Percentiles rank a stretch among this genome's conserved stretches.
Conservation (phyloP, 768 basidiomycete genomes). For the Galerina marginata region DNA sequence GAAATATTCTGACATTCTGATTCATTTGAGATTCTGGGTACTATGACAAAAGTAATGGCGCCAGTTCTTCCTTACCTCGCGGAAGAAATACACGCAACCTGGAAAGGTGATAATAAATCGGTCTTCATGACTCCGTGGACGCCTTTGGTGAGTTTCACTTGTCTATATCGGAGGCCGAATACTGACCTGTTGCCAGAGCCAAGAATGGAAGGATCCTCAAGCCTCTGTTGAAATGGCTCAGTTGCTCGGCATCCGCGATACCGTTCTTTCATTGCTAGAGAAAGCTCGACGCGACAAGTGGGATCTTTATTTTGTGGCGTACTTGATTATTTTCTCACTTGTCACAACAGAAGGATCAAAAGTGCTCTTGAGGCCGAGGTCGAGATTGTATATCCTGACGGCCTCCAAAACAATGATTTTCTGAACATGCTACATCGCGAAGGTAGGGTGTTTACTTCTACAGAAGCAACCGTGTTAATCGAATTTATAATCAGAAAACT, state of each 20-base stretch:
- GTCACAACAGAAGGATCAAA: constrained; percentile 60
- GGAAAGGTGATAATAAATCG: constrained; percentile 48
- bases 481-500: constrained; percentile 49
- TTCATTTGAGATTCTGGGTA: constrained; percentile 62
- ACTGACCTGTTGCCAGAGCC: constrained; percentile 40
- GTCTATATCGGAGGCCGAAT: background rate
- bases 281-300: constrained; percentile 79
- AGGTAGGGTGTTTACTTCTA: constrained; percentile 35
- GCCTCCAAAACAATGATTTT: constrained; percentile 26
- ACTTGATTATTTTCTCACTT: constrained; percentile 4
- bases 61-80: constrained; percentile 91
- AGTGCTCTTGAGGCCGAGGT: constrained; percentile 82
- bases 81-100: constrained; percentile 77
- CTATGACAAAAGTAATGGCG: constrained; percentile 73
- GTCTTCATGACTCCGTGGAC: constrained; percentile 78
- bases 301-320: constrained; percentile 23
- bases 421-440: constrained; percentile 45
- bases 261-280: constrained; percentile 74
- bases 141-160: constrained; percentile 55
- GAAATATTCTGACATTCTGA: background rate
- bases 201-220: constrained; percentile 64
- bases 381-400: constrained; percentile 59
- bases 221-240: constrained; percentile 67
- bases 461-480: background rate
- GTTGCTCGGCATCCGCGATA: constrained; percentile 63